Percentiles rank a stretch among this genome's conserved stretches.
Evolutionary conservation across 192 early-diverging fungal species (phyloP).

Genomic region (Backusella tuberculispora): DNA sequence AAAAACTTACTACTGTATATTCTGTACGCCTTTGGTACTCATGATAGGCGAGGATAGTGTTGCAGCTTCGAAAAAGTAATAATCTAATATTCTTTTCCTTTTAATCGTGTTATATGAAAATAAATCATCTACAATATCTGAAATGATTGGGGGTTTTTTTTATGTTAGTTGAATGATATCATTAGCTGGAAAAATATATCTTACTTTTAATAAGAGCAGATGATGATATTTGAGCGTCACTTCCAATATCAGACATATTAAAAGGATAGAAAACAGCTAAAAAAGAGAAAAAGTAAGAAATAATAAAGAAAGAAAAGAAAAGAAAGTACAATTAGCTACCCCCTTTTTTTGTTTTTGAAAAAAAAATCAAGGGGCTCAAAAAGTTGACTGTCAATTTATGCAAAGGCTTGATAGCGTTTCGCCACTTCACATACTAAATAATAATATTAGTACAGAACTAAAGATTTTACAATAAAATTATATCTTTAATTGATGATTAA

Average conservation of each 20-base stretch:
- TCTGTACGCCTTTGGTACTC: slow-evolving; percentile 55
- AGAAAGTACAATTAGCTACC: no score
- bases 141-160: neutral
- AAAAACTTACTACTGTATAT: slow-evolving; percentile 52
- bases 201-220: slow-evolving; percentile 23
- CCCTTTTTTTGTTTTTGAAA: no score
- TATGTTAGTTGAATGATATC: no score
- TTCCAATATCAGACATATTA: slow-evolving; percentile 32
- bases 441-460: no score
- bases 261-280: neutral
- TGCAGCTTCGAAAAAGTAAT: slow-evolving; percentile 56
- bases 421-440: no score
- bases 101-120: slow-evolving; percentile 54
- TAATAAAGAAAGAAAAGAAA: neutral
- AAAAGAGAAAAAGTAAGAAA: slow-evolving; percentile 1
- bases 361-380: no score
- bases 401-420: no score
- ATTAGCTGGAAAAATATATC: neutral
- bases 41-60: slow-evolving; percentile 53
- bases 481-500: no score
- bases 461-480: no score
- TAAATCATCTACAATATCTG: slow-evolving; percentile 49
- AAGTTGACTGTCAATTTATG: no score
- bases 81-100: slow-evolving; percentile 57
- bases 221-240: slow-evolving; percentile 25